phyloP scores from a whole-genome alignment of 176 grass and related monocot species.

The Cenchrus americanus region DNA sequence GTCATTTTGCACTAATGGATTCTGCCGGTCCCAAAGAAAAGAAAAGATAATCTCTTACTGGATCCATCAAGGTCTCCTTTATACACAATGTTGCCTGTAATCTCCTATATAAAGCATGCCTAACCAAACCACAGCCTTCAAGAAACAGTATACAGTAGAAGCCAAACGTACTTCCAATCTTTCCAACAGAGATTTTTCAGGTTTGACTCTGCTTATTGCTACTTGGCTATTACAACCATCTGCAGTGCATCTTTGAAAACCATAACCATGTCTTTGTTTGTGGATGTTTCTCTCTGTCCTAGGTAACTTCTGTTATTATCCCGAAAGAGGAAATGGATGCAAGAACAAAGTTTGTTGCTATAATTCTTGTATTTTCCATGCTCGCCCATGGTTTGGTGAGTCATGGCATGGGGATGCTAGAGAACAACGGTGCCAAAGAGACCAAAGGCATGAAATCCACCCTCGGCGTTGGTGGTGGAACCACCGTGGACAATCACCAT shows the following conservation, averaged over 20 bases:
- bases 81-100: neutral
- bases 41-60: neutral
- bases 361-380: conserved; percentile 19
- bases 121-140: conserved; percentile 26
- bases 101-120: conserved; percentile 49
- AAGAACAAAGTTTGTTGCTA: conserved; percentile 4
- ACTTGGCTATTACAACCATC: neutral
- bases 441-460: neutral
- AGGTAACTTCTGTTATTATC: neutral
- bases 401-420: neutral
- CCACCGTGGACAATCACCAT: conserved; percentile 56
- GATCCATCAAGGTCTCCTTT: neutral
- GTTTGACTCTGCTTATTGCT: conserved; percentile 18
- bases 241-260: too few species aligned
- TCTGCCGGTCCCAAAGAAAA: conserved; percentile 16
- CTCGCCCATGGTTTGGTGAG: neutral
- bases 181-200: conserved; percentile 10
- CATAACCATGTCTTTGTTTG: neutral
- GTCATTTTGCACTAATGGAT: conserved; percentile 29
- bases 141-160: conserved; percentile 42
- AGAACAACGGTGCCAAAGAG: neutral
- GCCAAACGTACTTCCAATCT: neutral
- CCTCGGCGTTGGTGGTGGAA: conserved; percentile 12
- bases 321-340: conserved; percentile 14
- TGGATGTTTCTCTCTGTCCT: neutral